phyloP scores from a whole-genome alignment of 2,329 filamentous ascomycete genomes.

The Stachybotrys chartarum region DNA sequence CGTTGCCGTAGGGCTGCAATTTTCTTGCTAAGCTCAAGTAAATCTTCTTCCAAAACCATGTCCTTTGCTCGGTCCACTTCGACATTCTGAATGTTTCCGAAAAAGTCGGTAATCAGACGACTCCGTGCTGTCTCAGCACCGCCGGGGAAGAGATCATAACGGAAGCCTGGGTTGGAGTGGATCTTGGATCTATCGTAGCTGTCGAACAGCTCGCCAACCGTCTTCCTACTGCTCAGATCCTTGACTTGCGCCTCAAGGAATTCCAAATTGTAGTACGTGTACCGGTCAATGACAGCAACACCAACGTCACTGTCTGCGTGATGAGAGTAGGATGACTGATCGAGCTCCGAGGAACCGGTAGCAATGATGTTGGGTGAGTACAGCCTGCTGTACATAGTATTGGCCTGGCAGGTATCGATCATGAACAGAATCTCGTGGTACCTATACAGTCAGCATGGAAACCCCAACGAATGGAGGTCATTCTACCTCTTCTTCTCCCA shows the following conservation, averaged over 20 bases:
- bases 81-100: constrained; percentile 95
- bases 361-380: constrained; percentile 98
- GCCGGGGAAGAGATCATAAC: constrained; percentile 91
- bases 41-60: constrained; percentile 60
- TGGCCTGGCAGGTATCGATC: constrained; percentile 99
- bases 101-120: constrained; percentile 89
- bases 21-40: constrained; percentile 66
- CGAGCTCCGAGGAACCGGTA: constrained; percentile 91
- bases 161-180: constrained; percentile 82
- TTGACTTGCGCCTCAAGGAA: constrained; percentile 88
- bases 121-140: constrained; percentile 71
- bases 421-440: constrained; percentile 99
- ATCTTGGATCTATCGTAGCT: constrained; percentile 94
- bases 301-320: constrained; percentile 97
- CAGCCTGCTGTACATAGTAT: constrained; percentile 98
- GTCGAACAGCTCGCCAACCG: constrained; percentile 89
- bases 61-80: constrained; percentile 67
- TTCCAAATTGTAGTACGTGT: constrained; percentile 97
- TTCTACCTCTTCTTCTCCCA: constrained; percentile 94
- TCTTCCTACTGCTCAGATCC: constrained; percentile 80
- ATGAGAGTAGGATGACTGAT: constrained; percentile 95
- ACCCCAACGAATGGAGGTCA: neutral
- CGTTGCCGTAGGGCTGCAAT: constrained; percentile 47
- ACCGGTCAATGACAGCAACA: constrained; percentile 95
- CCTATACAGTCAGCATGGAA: constrained; percentile 29